phyloP scores from a whole-genome alignment of 352 stramenopile genomes.

The Phytophthora fragariae region DNA sequence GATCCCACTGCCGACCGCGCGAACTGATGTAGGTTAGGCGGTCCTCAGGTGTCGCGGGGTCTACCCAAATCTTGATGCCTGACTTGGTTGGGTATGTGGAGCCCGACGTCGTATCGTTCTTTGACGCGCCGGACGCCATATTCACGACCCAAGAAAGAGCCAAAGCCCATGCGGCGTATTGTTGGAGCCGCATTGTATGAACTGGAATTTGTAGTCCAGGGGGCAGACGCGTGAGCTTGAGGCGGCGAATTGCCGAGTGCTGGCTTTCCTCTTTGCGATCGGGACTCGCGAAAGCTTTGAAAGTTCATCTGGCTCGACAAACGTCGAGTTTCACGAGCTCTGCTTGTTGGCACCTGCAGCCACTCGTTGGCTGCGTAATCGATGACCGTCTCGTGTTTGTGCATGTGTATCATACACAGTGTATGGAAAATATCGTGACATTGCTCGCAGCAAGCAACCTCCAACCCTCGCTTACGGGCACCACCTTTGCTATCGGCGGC shows the following conservation, averaged over 20 bases:
- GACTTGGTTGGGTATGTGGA: constrained; percentile 46
- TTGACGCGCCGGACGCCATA: constrained; percentile 8
- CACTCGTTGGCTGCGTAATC: constrained; percentile 25
- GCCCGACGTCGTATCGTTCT: constrained; percentile 14
- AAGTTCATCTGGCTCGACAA: background rate
- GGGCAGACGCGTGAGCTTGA: constrained; percentile 39
- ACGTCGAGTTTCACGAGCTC: background rate
- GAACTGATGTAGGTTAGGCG: constrained; percentile 51
- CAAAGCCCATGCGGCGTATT: constrained; percentile 2
- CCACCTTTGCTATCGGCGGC: too few relatives aligned
- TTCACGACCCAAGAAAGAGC: background rate
- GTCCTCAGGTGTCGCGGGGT: constrained; percentile 61
- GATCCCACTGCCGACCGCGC: constrained; percentile 52
- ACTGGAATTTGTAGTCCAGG: constrained; percentile 24
- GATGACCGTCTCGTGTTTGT: background rate
- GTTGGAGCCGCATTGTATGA: constrained; percentile 18
- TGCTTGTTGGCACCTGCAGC: background rate
- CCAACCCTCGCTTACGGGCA: too few relatives aligned
- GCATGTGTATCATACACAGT: too few relatives aligned
- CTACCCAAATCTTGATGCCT: constrained; percentile 56
- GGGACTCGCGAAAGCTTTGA: constrained; percentile 12
- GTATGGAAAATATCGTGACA: too few relatives aligned
- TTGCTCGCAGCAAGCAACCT: too few relatives aligned
- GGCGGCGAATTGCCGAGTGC: constrained; percentile 43
- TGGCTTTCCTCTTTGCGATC: background rate